A percentile compares a stretch with the other conserved stretches of the same genome.
These are phyloP conservation scores for Cryphonectria naterciae DNA, from an alignment of 2,329 filamentous ascomycete species.

Conservation along the genomic window DNA sequence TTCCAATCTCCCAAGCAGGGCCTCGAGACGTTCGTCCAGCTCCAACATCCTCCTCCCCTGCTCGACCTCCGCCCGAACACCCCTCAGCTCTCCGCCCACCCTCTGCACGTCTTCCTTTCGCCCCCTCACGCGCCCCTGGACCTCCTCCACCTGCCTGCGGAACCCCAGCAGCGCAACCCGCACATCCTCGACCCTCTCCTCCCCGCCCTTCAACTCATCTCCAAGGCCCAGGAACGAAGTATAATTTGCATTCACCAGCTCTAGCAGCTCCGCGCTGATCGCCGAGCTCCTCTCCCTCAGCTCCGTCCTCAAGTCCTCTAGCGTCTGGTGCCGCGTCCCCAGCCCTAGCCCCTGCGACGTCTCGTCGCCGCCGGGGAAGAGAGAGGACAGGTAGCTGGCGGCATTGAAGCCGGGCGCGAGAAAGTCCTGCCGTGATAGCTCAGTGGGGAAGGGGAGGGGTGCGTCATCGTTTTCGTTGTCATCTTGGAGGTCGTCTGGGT, in stretches of 20 bases:
- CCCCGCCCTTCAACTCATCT: slow-evolving; percentile 79
- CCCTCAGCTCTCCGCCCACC: slow-evolving; percentile 68
- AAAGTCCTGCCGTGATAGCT: slow-evolving; percentile 83
- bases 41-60: slow-evolving; percentile 66
- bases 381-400: slow-evolving; percentile 70
- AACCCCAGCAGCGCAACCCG: slow-evolving; percentile 87
- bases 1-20: slow-evolving; percentile 65
- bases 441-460: slow-evolving; percentile 84
- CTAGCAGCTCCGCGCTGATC: slow-evolving; percentile 84
- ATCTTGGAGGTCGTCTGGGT: slow-evolving; percentile 46
- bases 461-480: slow-evolving; percentile 47
- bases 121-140: slow-evolving; percentile 68
- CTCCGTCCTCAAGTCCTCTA: slow-evolving; percentile 89
- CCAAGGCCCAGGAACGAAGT: slow-evolving; percentile 87
- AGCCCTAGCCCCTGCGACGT: slow-evolving; percentile 3
- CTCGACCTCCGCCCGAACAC: slow-evolving; percentile 67
- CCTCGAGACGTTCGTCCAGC: slow-evolving; percentile 63
- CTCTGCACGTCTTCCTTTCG: slow-evolving; percentile 65
- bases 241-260: slow-evolving; percentile 95
- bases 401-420: slow-evolving; percentile 77
- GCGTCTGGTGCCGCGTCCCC: slow-evolving; percentile 78
- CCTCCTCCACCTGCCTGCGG: slow-evolving; percentile 75
- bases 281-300: slow-evolving; percentile 78
- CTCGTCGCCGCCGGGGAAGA: slow-evolving; percentile 38
- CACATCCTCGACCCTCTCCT: slow-evolving; percentile 89